Evolutionary conservation across 495 filamentous ascomycete species (phyloP).

Genomic region (Thermothielavioides terrestris): DNA sequence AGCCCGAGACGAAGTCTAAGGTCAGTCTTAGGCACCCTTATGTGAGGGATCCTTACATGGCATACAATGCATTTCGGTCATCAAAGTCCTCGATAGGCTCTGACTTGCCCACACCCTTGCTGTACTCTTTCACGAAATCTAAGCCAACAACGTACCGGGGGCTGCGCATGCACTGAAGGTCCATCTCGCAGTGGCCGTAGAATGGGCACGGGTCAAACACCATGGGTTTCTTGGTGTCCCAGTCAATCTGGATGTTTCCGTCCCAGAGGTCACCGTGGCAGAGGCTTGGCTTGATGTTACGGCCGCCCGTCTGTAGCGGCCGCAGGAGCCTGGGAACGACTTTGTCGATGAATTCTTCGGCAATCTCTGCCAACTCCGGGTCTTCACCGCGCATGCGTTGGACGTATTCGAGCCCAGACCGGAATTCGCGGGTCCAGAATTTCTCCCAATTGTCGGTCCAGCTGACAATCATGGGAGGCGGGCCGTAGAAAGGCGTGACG

Average conservation of each 20-base stretch:
- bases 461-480: slow-evolving; percentile 29
- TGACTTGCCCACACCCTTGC: neutral
- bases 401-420: neutral
- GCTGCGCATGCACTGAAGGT: slow-evolving; percentile 10
- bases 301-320: slow-evolving; percentile 34
- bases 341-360: slow-evolving; percentile 18
- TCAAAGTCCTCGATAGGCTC: neutral
- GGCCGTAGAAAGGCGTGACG: slow-evolving; percentile 34
- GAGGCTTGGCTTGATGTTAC: slow-evolving; percentile 34
- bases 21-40: no score
- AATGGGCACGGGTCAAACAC: slow-evolving; percentile 40
- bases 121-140: neutral
- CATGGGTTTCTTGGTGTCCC: slow-evolving; percentile 22
- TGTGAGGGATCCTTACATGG: neutral
- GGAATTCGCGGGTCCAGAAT: slow-evolving; percentile 26
- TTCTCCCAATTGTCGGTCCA: slow-evolving; percentile 40
- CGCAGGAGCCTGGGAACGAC: slow-evolving; percentile 31
- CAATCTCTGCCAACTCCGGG: slow-evolving; percentile 3
- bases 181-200: slow-evolving; percentile 43
- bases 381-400: slow-evolving; percentile 1
- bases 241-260: slow-evolving; percentile 33
- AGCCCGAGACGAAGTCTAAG: no score
- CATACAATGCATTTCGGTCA: neutral
- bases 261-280: slow-evolving; percentile 42
- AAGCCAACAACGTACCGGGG: neutral